Conservation (phyloP, 352 stramenopile genomes). For the Aphanomyces invadans region DNA sequence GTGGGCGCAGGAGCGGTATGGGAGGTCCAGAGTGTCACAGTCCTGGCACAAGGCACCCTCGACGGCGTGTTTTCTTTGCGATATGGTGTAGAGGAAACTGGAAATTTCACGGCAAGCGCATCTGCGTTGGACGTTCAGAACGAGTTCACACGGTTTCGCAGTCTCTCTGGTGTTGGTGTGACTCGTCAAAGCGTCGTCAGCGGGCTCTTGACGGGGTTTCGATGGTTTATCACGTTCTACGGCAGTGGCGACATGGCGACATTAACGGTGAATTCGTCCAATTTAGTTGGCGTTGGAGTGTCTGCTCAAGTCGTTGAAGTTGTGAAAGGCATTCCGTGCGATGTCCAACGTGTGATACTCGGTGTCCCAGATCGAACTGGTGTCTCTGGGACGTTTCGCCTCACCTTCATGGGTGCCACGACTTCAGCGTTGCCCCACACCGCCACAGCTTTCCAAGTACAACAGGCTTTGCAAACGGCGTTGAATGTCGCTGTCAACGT, state of each 20-base stretch:
- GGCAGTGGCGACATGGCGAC: slow-evolving; percentile 25
- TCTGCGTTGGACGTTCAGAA: neutral
- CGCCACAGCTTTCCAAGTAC: slow-evolving; percentile 13
- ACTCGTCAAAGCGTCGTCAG: slow-evolving; percentile 13
- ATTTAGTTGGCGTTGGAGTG: slow-evolving; percentile 19
- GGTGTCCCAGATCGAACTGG: neutral
- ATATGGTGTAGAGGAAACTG: neutral
- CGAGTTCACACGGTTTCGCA: slow-evolving; percentile 10
- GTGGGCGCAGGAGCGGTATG: slow-evolving; percentile 6
- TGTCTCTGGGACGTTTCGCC: slow-evolving; percentile 24
- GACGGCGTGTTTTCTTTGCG: neutral
- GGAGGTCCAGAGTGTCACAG: slow-evolving; percentile 20
- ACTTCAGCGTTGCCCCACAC: slow-evolving; percentile 19
- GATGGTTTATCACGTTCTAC: slow-evolving; percentile 36
- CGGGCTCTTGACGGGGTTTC: slow-evolving; percentile 23
- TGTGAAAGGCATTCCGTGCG: slow-evolving; percentile 26
- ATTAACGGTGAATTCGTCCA: slow-evolving; percentile 23
- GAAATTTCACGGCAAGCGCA: slow-evolving; percentile 12
- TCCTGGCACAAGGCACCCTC: neutral
- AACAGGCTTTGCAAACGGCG: slow-evolving; percentile 20
- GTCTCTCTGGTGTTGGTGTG: slow-evolving; percentile 9
- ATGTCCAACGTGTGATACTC: slow-evolving; percentile 29
- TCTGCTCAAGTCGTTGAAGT: slow-evolving; percentile 19
- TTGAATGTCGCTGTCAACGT: slow-evolving; percentile 32
- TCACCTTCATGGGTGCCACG: slow-evolving; percentile 18